Evolutionary conservation across 495 filamentous ascomycete species (phyloP).

Genomic region (Aspergillus steynii): DNA sequence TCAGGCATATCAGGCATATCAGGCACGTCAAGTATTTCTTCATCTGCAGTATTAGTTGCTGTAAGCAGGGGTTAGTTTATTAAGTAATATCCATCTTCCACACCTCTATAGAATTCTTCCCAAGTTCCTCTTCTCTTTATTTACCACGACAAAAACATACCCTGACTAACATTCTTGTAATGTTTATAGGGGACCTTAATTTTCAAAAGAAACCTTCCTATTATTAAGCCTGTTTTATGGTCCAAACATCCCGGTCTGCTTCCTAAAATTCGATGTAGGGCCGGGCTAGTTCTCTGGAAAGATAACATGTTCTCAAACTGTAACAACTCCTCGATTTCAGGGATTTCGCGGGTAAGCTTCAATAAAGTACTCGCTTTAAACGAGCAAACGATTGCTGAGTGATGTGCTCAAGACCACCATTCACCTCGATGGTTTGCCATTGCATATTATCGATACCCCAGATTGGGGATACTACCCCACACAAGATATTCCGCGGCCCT

Average conservation of each 20-base stretch:
- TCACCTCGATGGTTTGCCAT: too few relatives aligned
- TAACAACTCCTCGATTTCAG: constrained; percentile 25
- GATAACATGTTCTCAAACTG: constrained; percentile 24
- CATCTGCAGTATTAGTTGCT: background rate
- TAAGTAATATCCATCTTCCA: constrained; percentile 14
- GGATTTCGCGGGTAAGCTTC: constrained; percentile 12
- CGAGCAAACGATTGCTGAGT: constrained; percentile 26
- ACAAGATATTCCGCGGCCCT: constrained; percentile 37
- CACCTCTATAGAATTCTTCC: constrained; percentile 17
- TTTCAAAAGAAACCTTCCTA: constrained; percentile 21
- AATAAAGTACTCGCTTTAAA: constrained; percentile 26
- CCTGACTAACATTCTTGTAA: constrained; percentile 6
- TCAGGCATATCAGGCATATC: background rate
- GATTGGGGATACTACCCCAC: constrained; percentile 29
- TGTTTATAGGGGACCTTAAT: constrained; percentile 14
- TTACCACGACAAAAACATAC: constrained; percentile 22
- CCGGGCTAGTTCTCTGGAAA: background rate
- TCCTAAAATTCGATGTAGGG: constrained; percentile 10
- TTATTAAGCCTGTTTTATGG: constrained; percentile 7
- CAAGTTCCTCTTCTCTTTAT: constrained; percentile 13
- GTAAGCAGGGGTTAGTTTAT: too few relatives aligned
- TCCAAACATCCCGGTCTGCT: constrained; percentile 13
- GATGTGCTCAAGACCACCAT: too few relatives aligned
- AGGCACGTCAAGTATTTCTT: too few relatives aligned
- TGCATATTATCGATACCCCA: too few relatives aligned